Conservation (phyloP, 73 alveolate species). For the Blepharisma japonicum region DNA sequence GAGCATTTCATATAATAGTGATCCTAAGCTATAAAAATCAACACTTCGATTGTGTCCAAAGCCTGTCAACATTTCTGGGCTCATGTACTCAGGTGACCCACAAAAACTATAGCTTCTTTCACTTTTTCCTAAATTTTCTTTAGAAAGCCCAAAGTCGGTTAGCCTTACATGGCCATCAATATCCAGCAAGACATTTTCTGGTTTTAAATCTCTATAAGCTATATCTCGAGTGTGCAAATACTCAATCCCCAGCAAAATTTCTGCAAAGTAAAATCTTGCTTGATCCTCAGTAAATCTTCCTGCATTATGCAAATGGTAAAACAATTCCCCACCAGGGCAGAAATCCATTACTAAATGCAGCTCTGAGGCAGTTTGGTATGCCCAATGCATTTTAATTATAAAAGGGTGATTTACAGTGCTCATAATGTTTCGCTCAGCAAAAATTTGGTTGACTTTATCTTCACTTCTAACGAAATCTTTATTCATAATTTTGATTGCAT, state of each 20-base stretch:
- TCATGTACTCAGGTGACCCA: slow-evolving; percentile 35
- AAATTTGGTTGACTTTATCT: not conserved
- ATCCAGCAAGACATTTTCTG: slow-evolving; percentile 61
- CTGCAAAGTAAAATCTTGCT: slow-evolving; percentile 60
- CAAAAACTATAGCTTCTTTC: slow-evolving; percentile 29
- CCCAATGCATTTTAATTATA: slow-evolving; percentile 62
- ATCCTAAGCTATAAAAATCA: slow-evolving; percentile 32
- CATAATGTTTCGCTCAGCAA: slow-evolving; percentile 52
- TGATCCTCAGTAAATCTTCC: slow-evolving; percentile 55
- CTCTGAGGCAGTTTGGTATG: slow-evolving; percentile 64
- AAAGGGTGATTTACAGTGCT: slow-evolving; percentile 54
- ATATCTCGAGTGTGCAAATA: slow-evolving; percentile 47
- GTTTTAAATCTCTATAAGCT: slow-evolving; percentile 68
- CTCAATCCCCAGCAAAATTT: slow-evolving; percentile 64
- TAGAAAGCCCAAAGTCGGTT: slow-evolving; percentile 46
- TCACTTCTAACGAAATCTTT: slow-evolving; percentile 55
- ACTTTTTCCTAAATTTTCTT: slow-evolving; percentile 15
- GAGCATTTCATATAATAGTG: slow-evolving; percentile 36
- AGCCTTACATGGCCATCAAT: slow-evolving; percentile 40
- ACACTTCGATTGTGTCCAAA: slow-evolving; percentile 21
- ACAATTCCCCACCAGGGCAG: slow-evolving; percentile 88
- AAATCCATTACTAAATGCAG: slow-evolving; percentile 68
- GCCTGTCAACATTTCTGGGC: slow-evolving; percentile 36
- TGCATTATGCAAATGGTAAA: slow-evolving; percentile 67
- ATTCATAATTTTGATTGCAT: slow-evolving; percentile 75